A percentile compares a stretch with the other conserved stretches of the same genome.
Conservation (phyloP, 1,139 yeast genomes). For the Arxiozyma telluris region DNA sequence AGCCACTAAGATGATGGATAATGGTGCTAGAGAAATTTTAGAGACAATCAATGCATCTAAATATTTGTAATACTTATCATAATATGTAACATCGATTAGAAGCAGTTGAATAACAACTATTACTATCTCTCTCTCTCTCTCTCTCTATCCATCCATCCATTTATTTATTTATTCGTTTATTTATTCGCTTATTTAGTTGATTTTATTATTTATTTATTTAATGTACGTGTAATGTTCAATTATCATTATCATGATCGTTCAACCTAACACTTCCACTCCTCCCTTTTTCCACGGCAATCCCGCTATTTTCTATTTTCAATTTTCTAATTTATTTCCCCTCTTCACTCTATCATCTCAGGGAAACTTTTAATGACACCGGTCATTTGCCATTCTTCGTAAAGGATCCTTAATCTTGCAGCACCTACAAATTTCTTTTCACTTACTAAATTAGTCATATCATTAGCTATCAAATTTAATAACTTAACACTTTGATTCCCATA, state of each 20-base stretch:
- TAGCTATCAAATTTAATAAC: constrained; percentile 40
- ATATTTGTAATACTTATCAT: constrained; percentile 1
- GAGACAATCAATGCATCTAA: constrained; percentile 68
- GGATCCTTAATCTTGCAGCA: constrained; percentile 62
- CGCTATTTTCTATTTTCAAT: too few species aligned
- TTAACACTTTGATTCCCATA: constrained; percentile 70
- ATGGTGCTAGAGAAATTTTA: constrained; percentile 78
- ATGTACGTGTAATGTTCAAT: too few species aligned
- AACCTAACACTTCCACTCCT: too few species aligned
- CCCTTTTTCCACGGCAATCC: too few species aligned
- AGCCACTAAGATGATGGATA: constrained; percentile 56
- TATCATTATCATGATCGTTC: not conserved
- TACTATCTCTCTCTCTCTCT: too few species aligned
- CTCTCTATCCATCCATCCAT: not conserved
- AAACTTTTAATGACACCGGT: constrained; percentile 39
- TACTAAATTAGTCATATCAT: constrained; percentile 44
- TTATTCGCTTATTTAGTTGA: not conserved
- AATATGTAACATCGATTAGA: not conserved
- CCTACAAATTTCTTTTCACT: constrained; percentile 53
- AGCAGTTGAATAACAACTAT: not conserved
- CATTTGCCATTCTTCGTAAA: constrained; percentile 69
- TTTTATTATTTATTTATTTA: not conserved
- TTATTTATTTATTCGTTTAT: not conserved
- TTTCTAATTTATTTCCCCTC: not conserved
- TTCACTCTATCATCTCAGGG: constrained; percentile 40